phyloP scores from a whole-genome alignment of 2,329 filamentous ascomycete species.

The Colletotrichum sp. region DNA sequence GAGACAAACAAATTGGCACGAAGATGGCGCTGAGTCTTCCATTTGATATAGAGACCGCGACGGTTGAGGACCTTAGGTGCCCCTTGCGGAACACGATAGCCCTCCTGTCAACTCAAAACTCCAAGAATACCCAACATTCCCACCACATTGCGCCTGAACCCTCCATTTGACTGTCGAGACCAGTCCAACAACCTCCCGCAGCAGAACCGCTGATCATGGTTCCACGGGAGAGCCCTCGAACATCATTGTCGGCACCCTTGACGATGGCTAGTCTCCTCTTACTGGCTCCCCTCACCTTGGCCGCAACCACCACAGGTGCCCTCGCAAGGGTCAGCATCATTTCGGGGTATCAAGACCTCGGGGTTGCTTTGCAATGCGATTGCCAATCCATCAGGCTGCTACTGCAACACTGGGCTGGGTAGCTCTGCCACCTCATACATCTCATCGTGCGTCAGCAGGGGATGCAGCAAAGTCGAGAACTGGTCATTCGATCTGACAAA shows the following conservation, averaged over 20 bases:
- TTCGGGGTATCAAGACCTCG: conserved; percentile 20
- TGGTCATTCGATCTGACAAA: conserved; percentile 25
- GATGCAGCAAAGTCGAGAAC: conserved; percentile 25
- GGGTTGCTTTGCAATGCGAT: conserved; percentile 26
- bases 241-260: not conserved
- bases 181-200: not conserved
- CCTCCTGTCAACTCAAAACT: not conserved
- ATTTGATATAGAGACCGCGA: not conserved
- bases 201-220: not conserved
- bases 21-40: not conserved
- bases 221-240: not conserved
- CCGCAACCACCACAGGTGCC: conserved; percentile 5
- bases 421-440: conserved; percentile 29
- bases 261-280: not conserved
- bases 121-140: not conserved
- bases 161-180: not conserved
- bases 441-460: conserved; percentile 25
- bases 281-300: not conserved
- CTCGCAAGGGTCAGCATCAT: conserved; percentile 16
- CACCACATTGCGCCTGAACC: not conserved
- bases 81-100: not conserved
- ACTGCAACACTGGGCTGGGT: conserved; percentile 26
- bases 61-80: not conserved
- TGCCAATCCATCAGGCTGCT: conserved; percentile 28
- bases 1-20: not conserved